Evolutionary conservation across 495 filamentous ascomycete species (phyloP), one percentile per base, ranked within the genome.

Genomic region (Hypoxylon lienhwacheense): DNA sequence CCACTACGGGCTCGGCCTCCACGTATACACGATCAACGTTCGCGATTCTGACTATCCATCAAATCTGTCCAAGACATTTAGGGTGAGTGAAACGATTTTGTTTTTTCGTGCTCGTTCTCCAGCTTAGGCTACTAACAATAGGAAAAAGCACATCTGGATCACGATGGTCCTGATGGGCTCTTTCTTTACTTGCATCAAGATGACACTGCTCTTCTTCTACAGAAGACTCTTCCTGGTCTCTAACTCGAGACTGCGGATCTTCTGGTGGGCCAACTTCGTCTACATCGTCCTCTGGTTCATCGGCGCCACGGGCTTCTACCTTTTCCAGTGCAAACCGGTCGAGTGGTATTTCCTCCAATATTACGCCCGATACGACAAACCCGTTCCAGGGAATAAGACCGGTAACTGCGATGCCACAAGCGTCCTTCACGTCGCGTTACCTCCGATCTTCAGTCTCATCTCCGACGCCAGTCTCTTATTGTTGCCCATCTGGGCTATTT

Each of bases 191-290:
- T 46, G 43, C 12, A 65, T 70, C 20, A 70, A 68, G 40, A 46
- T 68, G 47, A 59, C 57, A 1, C 26, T 70, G 8, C 61, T 70
- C 10, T 68, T 61, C 54, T 68, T 70, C 44, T 70, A 70, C 41
- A 60, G 37, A 28, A 52, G 64, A 5, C 22, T 66, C 4, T 68
- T 70, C 40, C 44, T 70, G 2, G 56, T 68, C 14, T 8, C 56
- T 5, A 62, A 67, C 24, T 43, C 55, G 40, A 55, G 35, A 22
- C 53, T 70, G 3, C 50, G 56, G 2, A 43, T 70, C n/a, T 61
- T 61, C 44, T 70, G 64, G 67, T 70, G 66, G 67, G 31, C 37
- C 8, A 70, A 67, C 29, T 44, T 70, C 14, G 44, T 70, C 15
- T 68, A 68, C 29, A 51, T 64, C 19, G 25, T 67, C 14, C 57